Evolutionary conservation across 2,329 filamentous ascomycete species (phyloP), one percentile per base, ranked within the genome.

Genomic region (Cadophora sp.): DNA sequence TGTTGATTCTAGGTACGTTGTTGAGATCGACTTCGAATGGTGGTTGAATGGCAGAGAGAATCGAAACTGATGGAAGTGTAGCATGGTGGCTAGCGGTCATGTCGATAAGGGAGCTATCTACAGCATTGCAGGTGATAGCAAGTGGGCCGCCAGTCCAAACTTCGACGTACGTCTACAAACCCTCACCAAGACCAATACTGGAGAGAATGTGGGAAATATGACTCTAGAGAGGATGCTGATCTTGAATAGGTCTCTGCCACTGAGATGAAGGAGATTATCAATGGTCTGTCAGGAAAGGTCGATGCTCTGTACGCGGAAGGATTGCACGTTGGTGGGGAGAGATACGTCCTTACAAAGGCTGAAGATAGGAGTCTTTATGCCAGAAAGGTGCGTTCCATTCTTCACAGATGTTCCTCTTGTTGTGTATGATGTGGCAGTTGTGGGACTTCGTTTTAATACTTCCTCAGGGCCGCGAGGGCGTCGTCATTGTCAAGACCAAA

Each of bases 41-140:
- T 48, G 1, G 19, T 11, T 26, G 16, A 4, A 4, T 19, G 46
- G 31, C 27, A 37, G n/a, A 24, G 48, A 14, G 55, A 9, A 27
- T 22, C 19, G 37, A 24, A 3, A 55, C 76, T 78, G 71, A 77
- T 74, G 66, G 64, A 43, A 48, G 66, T 48, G 75, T 78, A 97
- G 93, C 87, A 89, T 97, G 77, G 87, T 97, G 78, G 91, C 86
- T 83, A 90, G 86, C 76, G 90, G 90, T 77, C 90, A 94, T 79
- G 82, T 97, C 78, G 91, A 96, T 84, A 91, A 93, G 84, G 94
- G 87, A 76, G 92, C 92, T 79, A 94, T 97, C 80, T 89, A 96
- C 85, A 94, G 91, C 81, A 83, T 82, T 73, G 91, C 91, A 75
- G 92, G 93, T 76, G 92, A 92, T 82, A 93, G 90, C 79, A 86